phyloP scores from a whole-genome alignment of 1,284 basidiomycete genomes.

The Mycena citricolor region DNA sequence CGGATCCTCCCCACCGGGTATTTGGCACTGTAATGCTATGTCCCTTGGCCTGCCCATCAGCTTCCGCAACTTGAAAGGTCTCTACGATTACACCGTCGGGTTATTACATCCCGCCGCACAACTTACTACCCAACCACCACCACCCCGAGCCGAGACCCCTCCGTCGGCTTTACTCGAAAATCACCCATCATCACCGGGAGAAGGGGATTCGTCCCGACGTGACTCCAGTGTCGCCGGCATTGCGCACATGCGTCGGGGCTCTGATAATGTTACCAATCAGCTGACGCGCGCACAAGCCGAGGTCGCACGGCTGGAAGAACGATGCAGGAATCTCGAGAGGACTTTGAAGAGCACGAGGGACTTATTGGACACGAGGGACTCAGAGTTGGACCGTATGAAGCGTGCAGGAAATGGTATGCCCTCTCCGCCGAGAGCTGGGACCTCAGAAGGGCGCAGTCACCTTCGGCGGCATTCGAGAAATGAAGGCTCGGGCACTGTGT shows the following conservation, averaged over 20 bases:
- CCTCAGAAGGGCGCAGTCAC: no score
- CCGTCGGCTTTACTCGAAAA: constrained; percentile 39
- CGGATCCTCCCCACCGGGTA: constrained; percentile 34
- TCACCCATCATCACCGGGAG: constrained; percentile 47
- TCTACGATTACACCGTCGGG: constrained; percentile 59
- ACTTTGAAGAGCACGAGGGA: constrained; percentile 54
- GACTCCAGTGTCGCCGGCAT: constrained; percentile 33
- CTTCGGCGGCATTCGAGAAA: constrained; percentile 4
- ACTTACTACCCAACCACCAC: constrained; percentile 29
- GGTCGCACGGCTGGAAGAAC: constrained; percentile 54
- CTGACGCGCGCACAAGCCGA: constrained; percentile 55
- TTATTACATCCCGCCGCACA: no score
- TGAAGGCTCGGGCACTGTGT: constrained; percentile 1
- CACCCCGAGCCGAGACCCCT: constrained; percentile 35
- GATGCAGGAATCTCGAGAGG: constrained; percentile 58
- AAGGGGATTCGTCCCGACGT: constrained; percentile 43
- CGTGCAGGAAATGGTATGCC: no score
- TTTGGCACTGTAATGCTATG: constrained; percentile 39
- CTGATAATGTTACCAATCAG: constrained; percentile 55
- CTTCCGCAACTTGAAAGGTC: constrained; percentile 42
- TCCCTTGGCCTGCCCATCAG: constrained; percentile 43
- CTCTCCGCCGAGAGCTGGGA: no score
- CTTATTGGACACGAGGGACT: constrained; percentile 45
- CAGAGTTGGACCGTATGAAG: constrained; percentile 57
- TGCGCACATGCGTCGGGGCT: constrained; percentile 53